Conservation (phyloP, 2,329 filamentous ascomycete species). For the Alternaria gansuensis region DNA sequence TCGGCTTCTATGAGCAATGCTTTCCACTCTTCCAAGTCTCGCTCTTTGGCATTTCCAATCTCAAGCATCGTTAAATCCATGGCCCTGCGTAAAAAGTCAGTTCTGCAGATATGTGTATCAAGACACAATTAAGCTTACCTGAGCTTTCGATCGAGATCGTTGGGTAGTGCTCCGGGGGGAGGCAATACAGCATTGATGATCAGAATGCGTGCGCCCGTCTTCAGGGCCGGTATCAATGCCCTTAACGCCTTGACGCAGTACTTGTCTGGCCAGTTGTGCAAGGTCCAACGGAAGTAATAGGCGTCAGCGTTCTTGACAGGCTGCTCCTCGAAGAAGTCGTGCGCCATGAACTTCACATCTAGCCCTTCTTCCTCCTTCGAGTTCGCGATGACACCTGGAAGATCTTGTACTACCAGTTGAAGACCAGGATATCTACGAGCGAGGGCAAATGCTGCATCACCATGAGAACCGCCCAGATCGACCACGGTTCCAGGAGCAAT, state of each 20-base stretch:
- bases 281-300: slow-evolving; percentile 52
- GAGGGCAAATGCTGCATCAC: slow-evolving; percentile 25
- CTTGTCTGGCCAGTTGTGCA: slow-evolving; percentile 55
- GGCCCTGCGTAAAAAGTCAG: neutral
- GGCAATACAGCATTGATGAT: slow-evolving; percentile 27
- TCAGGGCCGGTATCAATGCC: slow-evolving; percentile 33
- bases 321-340: slow-evolving; percentile 34
- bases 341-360: slow-evolving; percentile 27
- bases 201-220: slow-evolving; percentile 30
- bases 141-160: slow-evolving; percentile 11
- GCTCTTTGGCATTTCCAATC: slow-evolving; percentile 58
- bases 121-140: neutral
- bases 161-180: slow-evolving; percentile 14
- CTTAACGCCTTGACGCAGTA: slow-evolving; percentile 30
- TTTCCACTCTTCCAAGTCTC: slow-evolving; percentile 56
- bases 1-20: slow-evolving; percentile 55
- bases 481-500: slow-evolving; percentile 27
- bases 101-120: neutral
- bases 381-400: slow-evolving; percentile 24
- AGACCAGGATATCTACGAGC: slow-evolving; percentile 23
- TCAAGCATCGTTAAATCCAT: slow-evolving; percentile 61
- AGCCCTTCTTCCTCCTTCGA: slow-evolving; percentile 14
- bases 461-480: slow-evolving; percentile 33
- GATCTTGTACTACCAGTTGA: slow-evolving; percentile 31
- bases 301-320: slow-evolving; percentile 40